phyloP scores from a whole-genome alignment of 2,329 filamentous ascomycete genomes.

The Huntiella savannae region DNA sequence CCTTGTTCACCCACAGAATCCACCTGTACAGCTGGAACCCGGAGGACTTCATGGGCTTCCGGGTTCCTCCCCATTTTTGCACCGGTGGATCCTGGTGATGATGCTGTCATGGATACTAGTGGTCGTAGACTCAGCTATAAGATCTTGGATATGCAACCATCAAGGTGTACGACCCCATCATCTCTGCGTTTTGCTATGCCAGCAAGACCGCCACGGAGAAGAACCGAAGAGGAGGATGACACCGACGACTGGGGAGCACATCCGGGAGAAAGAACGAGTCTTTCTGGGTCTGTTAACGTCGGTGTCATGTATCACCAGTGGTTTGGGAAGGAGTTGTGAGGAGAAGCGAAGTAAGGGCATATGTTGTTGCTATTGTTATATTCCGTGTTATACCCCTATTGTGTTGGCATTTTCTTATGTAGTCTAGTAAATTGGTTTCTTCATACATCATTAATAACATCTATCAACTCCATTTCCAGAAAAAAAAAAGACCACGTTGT shows the following conservation, averaged over 20 bases:
- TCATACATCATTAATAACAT: no score
- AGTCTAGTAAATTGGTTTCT: no score
- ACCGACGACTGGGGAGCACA: slow-evolving; percentile 7
- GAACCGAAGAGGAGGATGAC: slow-evolving; percentile 1
- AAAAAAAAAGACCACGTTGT: no score
- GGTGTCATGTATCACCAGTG: no score
- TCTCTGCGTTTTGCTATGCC: slow-evolving; percentile 10
- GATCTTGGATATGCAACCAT: slow-evolving; percentile 5
- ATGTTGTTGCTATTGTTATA: background rate
- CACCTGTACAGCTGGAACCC: background rate
- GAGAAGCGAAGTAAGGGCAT: background rate
- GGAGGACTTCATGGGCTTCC: background rate
- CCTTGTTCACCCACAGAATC: no score
- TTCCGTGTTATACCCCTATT: background rate
- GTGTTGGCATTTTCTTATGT: background rate
- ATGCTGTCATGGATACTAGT: slow-evolving; percentile 2
- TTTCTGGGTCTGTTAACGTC: background rate
- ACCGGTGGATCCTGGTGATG: slow-evolving; percentile 5
- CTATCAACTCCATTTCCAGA: no score
- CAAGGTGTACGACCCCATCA: slow-evolving; percentile 6
- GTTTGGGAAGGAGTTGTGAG: no score
- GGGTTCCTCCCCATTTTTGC: slow-evolving; percentile 10
- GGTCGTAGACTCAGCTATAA: slow-evolving; percentile 9
- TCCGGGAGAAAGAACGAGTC: slow-evolving; percentile 5
- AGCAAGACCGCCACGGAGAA: slow-evolving; percentile 1